Evolutionary conservation across 345 rosid species (phyloP).

Genomic region (Excoecaria agallocha): DNA sequence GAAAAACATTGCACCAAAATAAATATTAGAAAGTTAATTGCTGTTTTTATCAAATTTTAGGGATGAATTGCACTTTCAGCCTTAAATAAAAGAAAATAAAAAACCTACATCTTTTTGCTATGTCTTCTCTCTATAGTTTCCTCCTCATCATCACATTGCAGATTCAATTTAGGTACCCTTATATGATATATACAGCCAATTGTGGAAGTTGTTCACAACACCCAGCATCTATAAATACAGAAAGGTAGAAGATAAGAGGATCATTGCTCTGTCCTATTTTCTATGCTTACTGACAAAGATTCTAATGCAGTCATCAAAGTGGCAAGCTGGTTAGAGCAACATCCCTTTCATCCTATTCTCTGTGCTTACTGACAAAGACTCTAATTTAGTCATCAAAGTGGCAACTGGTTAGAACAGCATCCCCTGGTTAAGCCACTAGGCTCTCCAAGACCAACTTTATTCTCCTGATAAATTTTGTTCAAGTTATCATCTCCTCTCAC

Average conservation of each 20-base stretch:
- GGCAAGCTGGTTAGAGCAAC: neutral
- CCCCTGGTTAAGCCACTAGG: no score
- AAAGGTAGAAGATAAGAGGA: neutral
- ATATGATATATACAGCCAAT: neutral
- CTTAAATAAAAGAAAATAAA: no score
- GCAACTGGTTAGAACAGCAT: neutral
- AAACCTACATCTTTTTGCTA: neutral
- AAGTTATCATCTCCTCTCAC: neutral
- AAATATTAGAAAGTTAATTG: no score
- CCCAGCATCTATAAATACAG: neutral
- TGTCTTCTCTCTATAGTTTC: neutral
- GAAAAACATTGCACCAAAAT: no score
- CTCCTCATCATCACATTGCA: neutral
- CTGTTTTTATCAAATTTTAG: no score
- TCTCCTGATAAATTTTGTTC: neutral
- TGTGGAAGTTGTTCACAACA: neutral
- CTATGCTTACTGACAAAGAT: neutral
- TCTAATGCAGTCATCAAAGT: neutral
- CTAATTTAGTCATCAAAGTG: neutral
- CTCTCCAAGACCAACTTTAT: neutral
- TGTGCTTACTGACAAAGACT: neutral
- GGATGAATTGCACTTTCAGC: no score
- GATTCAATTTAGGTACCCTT: neutral
- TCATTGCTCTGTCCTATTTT: neutral
- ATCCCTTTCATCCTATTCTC: neutral